These are phyloP conservation scores for Kokia cookei DNA, from an alignment of 441 rosid species.

Conservation along the genomic window DNA sequence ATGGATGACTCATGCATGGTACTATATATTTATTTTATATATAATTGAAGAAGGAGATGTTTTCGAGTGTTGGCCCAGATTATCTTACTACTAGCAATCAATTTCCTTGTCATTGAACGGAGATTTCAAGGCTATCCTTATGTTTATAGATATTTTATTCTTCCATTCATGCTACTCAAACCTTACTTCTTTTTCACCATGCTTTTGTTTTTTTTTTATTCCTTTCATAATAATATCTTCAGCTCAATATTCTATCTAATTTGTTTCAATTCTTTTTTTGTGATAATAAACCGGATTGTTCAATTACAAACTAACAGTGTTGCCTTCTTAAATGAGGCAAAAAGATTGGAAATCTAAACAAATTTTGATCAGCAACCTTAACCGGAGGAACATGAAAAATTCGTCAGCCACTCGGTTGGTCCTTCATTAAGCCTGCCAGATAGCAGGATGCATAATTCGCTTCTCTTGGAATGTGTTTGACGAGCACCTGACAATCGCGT, in stretches of 20 bases:
- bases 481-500: too few relatives aligned
- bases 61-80: background rate
- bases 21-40: background rate
- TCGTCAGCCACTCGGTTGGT: rapidly evolving
- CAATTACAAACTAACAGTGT: too few relatives aligned
- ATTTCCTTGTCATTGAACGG: background rate
- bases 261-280: too few relatives aligned
- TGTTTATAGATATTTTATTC: background rate
- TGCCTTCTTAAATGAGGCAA: too few relatives aligned
- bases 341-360: too few relatives aligned
- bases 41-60: background rate
- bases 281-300: too few relatives aligned
- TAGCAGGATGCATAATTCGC: too few relatives aligned
- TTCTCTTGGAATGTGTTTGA: too few relatives aligned
- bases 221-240: background rate
- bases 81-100: background rate
- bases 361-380: too few relatives aligned
- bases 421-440: too few relatives aligned
- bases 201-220: background rate
- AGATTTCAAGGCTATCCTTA: background rate
- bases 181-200: background rate
- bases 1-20: background rate
- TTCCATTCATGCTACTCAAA: background rate
- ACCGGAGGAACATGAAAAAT: too few relatives aligned
- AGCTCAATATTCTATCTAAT: too few relatives aligned